Percentiles rank a stretch among this genome's conserved stretches.
phyloP scores from a whole-genome alignment of 2,329 filamentous ascomycete genomes.

The Fusarium incarnatum region DNA sequence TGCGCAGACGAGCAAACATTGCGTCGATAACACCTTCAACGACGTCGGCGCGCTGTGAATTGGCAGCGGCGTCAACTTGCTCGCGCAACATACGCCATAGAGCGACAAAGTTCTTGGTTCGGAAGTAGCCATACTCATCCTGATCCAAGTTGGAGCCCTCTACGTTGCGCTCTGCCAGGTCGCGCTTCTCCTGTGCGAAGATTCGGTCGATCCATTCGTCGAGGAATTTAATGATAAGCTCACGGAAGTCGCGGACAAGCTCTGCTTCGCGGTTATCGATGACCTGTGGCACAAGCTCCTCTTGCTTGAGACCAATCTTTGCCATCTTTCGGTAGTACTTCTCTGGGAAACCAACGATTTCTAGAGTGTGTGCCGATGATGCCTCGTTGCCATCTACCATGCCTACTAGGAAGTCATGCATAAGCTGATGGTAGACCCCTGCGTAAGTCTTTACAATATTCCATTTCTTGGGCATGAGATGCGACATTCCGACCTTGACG shows the following conservation, averaged over 20 bases:
- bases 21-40: conserved; percentile 95
- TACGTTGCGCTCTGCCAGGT: conserved; percentile 81
- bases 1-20: conserved; percentile 89
- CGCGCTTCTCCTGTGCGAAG: conserved; percentile 81
- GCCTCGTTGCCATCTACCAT: conserved; percentile 86
- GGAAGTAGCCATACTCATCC: conserved; percentile 90
- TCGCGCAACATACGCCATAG: conserved; percentile 98
- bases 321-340: conserved; percentile 97
- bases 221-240: conserved; percentile 93
- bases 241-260: conserved; percentile 91
- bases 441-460: conserved; percentile 92
- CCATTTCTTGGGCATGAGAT: conserved; percentile 95
- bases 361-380: conserved; percentile 87
- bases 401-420: conserved; percentile 91
- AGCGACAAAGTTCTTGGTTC: conserved; percentile 90
- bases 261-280: conserved; percentile 92
- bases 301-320: conserved; percentile 82
- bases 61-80: conserved; percentile 85
- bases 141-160: conserved; percentile 82
- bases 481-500: conserved; percentile 91
- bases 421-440: conserved; percentile 89
- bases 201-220: conserved; percentile 99
- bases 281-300: conserved; percentile 85
- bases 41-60: conserved; percentile 88
- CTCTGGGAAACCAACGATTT: conserved; percentile 94